These are phyloP conservation scores for Pisolithus thermaeus DNA, from an alignment of 1,284 basidiomycete species.

Conservation along the genomic window DNA sequence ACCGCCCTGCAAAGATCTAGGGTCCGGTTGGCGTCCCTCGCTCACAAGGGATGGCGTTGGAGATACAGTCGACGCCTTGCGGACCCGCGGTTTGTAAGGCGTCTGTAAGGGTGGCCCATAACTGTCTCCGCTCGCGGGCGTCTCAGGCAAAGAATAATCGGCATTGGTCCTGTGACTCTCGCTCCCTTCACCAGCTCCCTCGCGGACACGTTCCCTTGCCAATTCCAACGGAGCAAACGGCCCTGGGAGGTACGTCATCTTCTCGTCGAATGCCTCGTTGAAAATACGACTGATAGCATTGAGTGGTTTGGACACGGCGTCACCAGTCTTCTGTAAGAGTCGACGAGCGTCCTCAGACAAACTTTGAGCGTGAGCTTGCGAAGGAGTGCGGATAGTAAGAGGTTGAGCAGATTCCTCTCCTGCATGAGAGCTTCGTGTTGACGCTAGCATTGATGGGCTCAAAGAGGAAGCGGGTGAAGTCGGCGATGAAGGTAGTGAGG, in stretches of 20 bases:
- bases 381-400: constrained; percentile 58
- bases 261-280: constrained; percentile 66
- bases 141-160: constrained; percentile 24
- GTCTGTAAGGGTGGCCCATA: constrained; percentile 46
- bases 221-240: constrained; percentile 60
- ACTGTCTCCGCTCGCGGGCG: constrained; percentile 23
- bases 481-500: constrained; percentile 51
- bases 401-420: constrained; percentile 85
- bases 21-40: constrained; percentile 41
- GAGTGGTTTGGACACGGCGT: constrained; percentile 83
- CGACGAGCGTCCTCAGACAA: constrained; percentile 75
- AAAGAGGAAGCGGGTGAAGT: constrained; percentile 22
- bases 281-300: constrained; percentile 85
- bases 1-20: constrained; percentile 16
- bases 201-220: constrained; percentile 37
- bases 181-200: constrained; percentile 13
- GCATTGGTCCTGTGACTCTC: constrained; percentile 33
- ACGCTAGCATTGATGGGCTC: constrained; percentile 22
- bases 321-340: constrained; percentile 82
- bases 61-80: constrained; percentile 40
- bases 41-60: constrained; percentile 18
- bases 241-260: constrained; percentile 51
- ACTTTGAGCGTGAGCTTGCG: constrained; percentile 32
- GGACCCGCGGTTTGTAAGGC: constrained; percentile 68
- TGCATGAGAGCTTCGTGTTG: constrained; percentile 41